These are phyloP conservation scores for Puya raimondii DNA, from an alignment of 176 grass and related monocot genomes.

Conservation along the genomic window DNA sequence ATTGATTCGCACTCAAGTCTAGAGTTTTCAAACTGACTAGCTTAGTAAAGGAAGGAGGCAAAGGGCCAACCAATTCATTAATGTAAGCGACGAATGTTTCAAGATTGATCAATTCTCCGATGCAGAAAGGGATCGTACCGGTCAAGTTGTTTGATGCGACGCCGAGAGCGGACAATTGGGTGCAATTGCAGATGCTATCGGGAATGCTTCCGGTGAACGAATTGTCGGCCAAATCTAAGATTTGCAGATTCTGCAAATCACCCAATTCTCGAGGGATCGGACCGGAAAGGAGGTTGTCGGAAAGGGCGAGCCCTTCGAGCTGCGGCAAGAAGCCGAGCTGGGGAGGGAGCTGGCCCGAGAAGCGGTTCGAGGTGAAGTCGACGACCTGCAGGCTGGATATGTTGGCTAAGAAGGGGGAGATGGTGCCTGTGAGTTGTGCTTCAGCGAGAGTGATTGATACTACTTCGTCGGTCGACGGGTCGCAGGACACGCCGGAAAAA, in stretches of 20 bases:
- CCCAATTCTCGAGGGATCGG: conserved; percentile 59
- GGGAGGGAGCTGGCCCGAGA: conserved; percentile 40
- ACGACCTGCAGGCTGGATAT: conserved; percentile 65
- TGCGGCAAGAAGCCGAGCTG: conserved; percentile 44
- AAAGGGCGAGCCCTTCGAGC: conserved; percentile 26
- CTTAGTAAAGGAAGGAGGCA: conserved; percentile 53
- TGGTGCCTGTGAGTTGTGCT: conserved; percentile 34
- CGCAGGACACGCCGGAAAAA: conserved; percentile 65
- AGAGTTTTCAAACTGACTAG: conserved; percentile 34
- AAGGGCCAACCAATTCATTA: conserved; percentile 38
- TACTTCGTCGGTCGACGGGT: conserved; percentile 29
- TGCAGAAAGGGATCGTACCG: conserved; percentile 47
- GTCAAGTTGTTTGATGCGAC: conserved; percentile 41
- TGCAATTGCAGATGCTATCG: conserved; percentile 58
- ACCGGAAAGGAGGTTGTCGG: conserved; percentile 39
- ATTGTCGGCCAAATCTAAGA: conserved; percentile 39
- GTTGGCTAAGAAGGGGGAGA: conserved; percentile 73
- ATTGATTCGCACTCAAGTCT: conserved; percentile 38
- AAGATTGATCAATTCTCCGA: conserved; percentile 41
- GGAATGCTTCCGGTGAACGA: conserved; percentile 44
- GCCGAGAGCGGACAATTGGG: conserved; percentile 29
- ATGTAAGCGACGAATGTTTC: background rate
- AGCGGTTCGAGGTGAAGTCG: conserved; percentile 49
- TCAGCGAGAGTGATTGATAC: conserved; percentile 41
- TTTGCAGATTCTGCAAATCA: conserved; percentile 24